phyloP scores from a whole-genome alignment of 495 filamentous ascomycete species.

The Penicillium paradoxum region DNA sequence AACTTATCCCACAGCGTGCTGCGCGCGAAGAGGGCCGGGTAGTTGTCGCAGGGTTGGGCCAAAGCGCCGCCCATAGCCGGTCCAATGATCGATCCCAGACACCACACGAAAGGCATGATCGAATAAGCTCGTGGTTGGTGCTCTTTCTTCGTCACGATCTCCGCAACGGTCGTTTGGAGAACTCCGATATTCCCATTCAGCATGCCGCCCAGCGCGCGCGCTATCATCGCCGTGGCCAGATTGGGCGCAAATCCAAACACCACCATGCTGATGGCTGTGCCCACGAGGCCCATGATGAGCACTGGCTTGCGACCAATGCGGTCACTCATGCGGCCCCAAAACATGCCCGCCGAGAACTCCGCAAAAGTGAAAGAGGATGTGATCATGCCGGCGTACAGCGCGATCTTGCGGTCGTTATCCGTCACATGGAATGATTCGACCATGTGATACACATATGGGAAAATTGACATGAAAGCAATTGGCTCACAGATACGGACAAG shows the following conservation, averaged over 20 bases:
- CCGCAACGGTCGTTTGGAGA: constrained; percentile 88
- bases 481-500: constrained; percentile 95
- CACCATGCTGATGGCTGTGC: constrained; percentile 90
- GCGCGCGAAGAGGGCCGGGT: constrained; percentile 68
- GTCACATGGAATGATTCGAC: constrained; percentile 85
- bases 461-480: constrained; percentile 99
- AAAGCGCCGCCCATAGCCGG: constrained; percentile 86
- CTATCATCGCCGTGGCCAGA: constrained; percentile 77
- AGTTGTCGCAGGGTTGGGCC: constrained; percentile 76
- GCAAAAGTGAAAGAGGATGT: constrained; percentile 95
- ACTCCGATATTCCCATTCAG: constrained; percentile 97
- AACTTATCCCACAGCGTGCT: constrained; percentile 76
- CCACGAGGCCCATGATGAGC: constrained; percentile 77
- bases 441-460: constrained; percentile 99
- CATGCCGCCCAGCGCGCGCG: constrained; percentile 81
- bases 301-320: constrained; percentile 89
- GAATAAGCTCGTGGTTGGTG: constrained; percentile 91
- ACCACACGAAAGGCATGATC: constrained; percentile 98
- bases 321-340: constrained; percentile 94
- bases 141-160: constrained; percentile 84
- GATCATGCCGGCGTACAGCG: constrained; percentile 92
- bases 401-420: constrained; percentile 70
- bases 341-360: constrained; percentile 81
- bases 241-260: constrained; percentile 88
- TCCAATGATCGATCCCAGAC: constrained; percentile 85